Base-by-base conservation (phyloP, 805 yeast genomes). In the Jamesozyma piceae region DNA sequence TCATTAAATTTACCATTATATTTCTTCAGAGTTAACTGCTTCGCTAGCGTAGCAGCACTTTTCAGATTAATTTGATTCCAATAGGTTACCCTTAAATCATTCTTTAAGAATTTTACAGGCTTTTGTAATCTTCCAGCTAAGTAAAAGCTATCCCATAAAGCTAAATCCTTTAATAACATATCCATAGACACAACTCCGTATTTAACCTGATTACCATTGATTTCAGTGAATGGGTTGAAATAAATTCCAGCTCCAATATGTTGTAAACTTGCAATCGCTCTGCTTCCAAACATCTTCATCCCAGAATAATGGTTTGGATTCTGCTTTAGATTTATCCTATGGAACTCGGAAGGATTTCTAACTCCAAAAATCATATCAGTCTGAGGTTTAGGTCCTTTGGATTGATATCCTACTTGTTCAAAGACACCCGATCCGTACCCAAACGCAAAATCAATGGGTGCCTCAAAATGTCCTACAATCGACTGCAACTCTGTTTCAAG, bases 371-470 rank as follows among this genome's bases (percentile, higher is more conserved):
- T 82, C 62, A 92, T 63, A 60, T 92, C 98, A 11, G 86, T 75
- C 60, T 92, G 97, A 0, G 88, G 81, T 29, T 72, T 71, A 11
- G 26, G 4, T 3, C 17, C 18, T 3, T 22, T 28, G 3, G 15
- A 32, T 10, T 58, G 50, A 49, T 74, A 71, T n/a, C 67, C 63
- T 4, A 78, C 80, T 60, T 90, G 98, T 30, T 77, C 72, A 54
- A 92, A 84, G 1, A 92, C 95, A 4, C 95, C 95, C 6, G 95
- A 83, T 2, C 98, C 98, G 62, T 90, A 90, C 0, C 97, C 98
- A 63, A 90, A 84, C 1, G 95, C 80, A 53, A 76, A 83, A 42
- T 77, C 67, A 13, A 87, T 74, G 1, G 92, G 89, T 1, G 90
- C 82, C 34, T 76, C 66, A 61, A 85, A 85, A 37, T 69, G 65